Percentiles rank a stretch among this genome's conserved stretches.
These are phyloP conservation scores for Blastobotrys ciferrii DNA, from an alignment of 1,139 yeast genomes.

Conservation along the genomic window DNA sequence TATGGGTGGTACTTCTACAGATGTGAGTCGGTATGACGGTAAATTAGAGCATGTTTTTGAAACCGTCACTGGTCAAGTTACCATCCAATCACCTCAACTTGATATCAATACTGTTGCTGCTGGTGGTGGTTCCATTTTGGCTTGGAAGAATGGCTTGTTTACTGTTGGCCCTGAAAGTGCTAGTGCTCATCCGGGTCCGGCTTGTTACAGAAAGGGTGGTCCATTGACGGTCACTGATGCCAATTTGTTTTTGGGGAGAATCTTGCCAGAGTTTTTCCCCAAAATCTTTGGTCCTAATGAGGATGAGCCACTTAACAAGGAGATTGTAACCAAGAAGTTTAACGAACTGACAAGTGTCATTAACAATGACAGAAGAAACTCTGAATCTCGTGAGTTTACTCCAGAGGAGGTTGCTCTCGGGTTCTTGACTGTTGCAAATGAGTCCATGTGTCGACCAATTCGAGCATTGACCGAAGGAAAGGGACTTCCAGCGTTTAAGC, in stretches of 20 bases:
- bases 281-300: slow-evolving; percentile 55
- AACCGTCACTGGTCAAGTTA: slow-evolving; percentile 53
- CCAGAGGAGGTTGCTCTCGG: slow-evolving; percentile 50
- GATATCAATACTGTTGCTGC: slow-evolving; percentile 61
- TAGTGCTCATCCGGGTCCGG: slow-evolving; percentile 59
- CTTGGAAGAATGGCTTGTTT: slow-evolving; percentile 51
- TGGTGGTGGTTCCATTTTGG: slow-evolving; percentile 55
- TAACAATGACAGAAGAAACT: slow-evolving; percentile 38
- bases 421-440: slow-evolving; percentile 50
- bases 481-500: slow-evolving; percentile 45
- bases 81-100: slow-evolving; percentile 57
- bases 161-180: slow-evolving; percentile 58
- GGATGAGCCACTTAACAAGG: slow-evolving; percentile 47
- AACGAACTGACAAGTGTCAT: slow-evolving; percentile 42
- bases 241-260: slow-evolving; percentile 50
- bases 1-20: slow-evolving; percentile 63
- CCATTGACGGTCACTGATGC: slow-evolving; percentile 59
- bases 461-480: slow-evolving; percentile 51
- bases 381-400: slow-evolving; percentile 32
- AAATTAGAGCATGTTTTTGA: slow-evolving; percentile 52
- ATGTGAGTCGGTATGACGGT: slow-evolving; percentile 52
- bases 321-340: slow-evolving; percentile 43
- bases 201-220: slow-evolving; percentile 57
- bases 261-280: slow-evolving; percentile 51
- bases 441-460: slow-evolving; percentile 52